Conservation (phyloP, 306 rosid species). For the Sicyos edulis region DNA sequence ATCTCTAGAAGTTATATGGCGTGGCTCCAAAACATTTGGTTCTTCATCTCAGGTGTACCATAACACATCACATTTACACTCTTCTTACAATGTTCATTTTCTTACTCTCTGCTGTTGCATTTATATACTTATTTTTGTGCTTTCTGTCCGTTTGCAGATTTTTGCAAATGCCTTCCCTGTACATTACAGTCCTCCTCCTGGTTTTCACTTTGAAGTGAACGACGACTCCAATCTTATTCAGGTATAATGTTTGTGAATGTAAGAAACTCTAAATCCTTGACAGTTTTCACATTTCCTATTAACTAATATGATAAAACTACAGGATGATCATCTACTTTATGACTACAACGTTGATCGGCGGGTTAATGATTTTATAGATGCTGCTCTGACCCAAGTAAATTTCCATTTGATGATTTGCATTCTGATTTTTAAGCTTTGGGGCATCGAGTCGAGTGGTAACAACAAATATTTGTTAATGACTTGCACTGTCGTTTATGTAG, state of each 20-base stretch:
- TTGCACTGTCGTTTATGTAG: conserved; percentile 33
- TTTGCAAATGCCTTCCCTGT: conserved; percentile 75
- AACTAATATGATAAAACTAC: conserved; percentile 28
- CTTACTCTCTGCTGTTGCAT: background rate
- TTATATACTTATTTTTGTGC: conserved; percentile 6
- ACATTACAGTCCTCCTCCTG: conserved; percentile 63
- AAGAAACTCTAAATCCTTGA: conserved; percentile 11
- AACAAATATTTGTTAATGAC: conserved; percentile 19
- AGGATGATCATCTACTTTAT: conserved; percentile 69
- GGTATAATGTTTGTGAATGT: conserved; percentile 34
- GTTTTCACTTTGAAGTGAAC: conserved; percentile 65
- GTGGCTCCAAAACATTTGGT: conserved; percentile 75
- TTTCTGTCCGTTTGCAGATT: conserved; percentile 37
- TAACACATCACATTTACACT: conserved; percentile 14
- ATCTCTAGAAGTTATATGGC: conserved; percentile 92
- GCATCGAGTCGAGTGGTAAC: background rate
- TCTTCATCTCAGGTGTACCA: conserved; percentile 64
- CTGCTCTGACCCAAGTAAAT: conserved; percentile 51
- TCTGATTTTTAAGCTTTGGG: background rate
- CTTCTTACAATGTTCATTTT: background rate
- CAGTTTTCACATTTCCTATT: conserved; percentile 16
- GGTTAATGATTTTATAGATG: conserved; percentile 53
- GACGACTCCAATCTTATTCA: conserved; percentile 42
- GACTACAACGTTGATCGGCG: conserved; percentile 61
- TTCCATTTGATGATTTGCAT: conserved; percentile 18